Percentiles rank a stretch among this genome's conserved stretches.
phyloP scores from a whole-genome alignment of 2,329 filamentous ascomycete species.

The Beauveria sp. region DNA sequence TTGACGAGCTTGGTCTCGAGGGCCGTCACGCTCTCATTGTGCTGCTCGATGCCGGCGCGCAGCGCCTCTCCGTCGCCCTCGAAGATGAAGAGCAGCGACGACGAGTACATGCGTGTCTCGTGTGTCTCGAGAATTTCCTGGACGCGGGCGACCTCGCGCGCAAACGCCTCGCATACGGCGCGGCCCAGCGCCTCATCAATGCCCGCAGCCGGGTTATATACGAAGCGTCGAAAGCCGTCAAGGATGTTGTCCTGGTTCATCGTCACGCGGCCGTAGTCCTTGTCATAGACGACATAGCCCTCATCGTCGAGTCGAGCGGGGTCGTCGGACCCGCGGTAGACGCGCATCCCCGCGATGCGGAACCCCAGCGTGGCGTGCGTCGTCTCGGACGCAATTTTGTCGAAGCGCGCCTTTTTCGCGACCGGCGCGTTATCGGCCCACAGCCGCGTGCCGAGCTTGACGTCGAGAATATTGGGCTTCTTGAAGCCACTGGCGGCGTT shows the following conservation, averaged over 20 bases:
- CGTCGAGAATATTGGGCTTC: slow-evolving; percentile 82
- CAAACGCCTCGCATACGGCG: slow-evolving; percentile 46
- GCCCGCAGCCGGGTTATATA: slow-evolving; percentile 51
- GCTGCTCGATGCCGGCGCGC: slow-evolving; percentile 44
- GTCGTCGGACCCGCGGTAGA: slow-evolving; percentile 50
- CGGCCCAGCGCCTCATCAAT: slow-evolving; percentile 51
- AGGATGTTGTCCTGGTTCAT: slow-evolving; percentile 48
- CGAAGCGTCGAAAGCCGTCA: slow-evolving; percentile 46
- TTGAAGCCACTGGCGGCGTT: slow-evolving; percentile 77
- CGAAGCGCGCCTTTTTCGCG: slow-evolving; percentile 53
- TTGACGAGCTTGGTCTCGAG: slow-evolving; percentile 36
- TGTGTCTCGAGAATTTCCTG: slow-evolving; percentile 45
- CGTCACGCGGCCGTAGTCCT: slow-evolving; percentile 49
- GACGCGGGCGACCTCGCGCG: slow-evolving; percentile 43
- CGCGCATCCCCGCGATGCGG: slow-evolving; percentile 58
- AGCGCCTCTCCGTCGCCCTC: slow-evolving; percentile 55
- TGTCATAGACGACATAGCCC: slow-evolving; percentile 53
- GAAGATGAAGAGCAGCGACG: slow-evolving; percentile 55
- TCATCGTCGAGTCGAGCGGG: slow-evolving; percentile 43
- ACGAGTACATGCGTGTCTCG: slow-evolving; percentile 57
- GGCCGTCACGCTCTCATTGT: slow-evolving; percentile 40
- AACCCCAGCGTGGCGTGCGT: slow-evolving; percentile 55
- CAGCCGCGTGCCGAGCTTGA: slow-evolving; percentile 79
- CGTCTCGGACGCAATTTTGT: slow-evolving; percentile 50
- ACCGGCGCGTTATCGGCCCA: slow-evolving; percentile 69